Percentiles rank a stretch among this genome's conserved stretches.
Conservation (phyloP, 768 basidiomycete species). For the Panaeolus cyanescens region DNA sequence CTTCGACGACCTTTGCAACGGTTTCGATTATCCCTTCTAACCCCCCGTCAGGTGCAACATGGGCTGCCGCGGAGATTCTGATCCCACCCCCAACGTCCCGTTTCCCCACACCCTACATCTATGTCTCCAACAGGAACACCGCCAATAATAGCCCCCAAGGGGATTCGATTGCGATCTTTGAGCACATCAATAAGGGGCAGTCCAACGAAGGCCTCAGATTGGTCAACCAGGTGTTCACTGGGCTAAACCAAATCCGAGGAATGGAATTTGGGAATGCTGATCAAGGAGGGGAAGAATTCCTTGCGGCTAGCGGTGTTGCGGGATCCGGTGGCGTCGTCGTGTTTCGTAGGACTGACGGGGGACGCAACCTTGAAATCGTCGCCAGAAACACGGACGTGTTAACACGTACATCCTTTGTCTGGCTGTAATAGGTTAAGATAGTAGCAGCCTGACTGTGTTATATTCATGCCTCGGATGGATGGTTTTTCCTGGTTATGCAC, state of each 20-base stretch:
- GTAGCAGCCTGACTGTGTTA: not conserved
- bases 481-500: too few species aligned
- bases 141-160: conserved; percentile 48
- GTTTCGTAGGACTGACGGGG: conserved; percentile 55
- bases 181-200: conserved; percentile 38
- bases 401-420: conserved; percentile 55
- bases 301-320: conserved; percentile 55
- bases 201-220: conserved; percentile 33
- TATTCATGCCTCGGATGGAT: not conserved
- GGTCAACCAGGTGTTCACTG: conserved; percentile 60
- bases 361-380: conserved; percentile 51
- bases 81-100: conserved; percentile 46
- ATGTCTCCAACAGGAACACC: conserved; percentile 67
- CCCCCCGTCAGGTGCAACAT: conserved; percentile 29
- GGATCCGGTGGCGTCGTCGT: conserved; percentile 59
- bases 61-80: conserved; percentile 65
- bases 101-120: conserved; percentile 59
- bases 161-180: conserved; percentile 67
- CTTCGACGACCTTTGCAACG: conserved; percentile 48
- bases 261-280: conserved; percentile 58
- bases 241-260: conserved; percentile 63
- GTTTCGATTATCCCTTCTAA: conserved; percentile 50
- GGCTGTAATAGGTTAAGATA: conserved; percentile 36
- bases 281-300: conserved; percentile 45
- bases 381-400: conserved; percentile 54